These are phyloP conservation scores for Cercospora sesami DNA, from an alignment of 2,329 filamentous ascomycete species.

Conservation along the genomic window DNA sequence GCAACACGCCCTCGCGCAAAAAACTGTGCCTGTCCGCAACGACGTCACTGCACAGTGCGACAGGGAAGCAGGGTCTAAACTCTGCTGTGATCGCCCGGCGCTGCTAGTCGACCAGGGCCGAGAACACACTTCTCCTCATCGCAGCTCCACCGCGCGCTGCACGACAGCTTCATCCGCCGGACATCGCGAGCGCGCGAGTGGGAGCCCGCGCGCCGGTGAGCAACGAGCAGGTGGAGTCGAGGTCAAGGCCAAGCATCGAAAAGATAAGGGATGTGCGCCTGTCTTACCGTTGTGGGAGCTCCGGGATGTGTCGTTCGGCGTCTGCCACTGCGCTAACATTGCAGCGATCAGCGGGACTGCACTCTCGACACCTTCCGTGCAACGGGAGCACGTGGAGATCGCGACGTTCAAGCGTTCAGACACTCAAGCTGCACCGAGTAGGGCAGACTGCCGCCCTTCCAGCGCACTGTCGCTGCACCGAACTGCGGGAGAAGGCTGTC, in stretches of 20 bases:
- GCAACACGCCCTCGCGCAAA: not conserved
- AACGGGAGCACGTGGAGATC: conserved; percentile 18
- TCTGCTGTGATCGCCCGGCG: not conserved
- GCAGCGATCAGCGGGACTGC: conserved; percentile 17
- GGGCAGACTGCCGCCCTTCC: not conserved
- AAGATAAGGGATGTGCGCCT: not conserved
- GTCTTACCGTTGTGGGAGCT: conserved; percentile 1
- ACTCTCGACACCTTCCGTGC: not conserved
- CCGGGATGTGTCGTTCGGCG: conserved; percentile 5
- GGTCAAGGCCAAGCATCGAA: not conserved
- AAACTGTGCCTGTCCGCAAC: not conserved
- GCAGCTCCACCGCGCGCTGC: conserved; percentile 6
- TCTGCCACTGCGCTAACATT: conserved; percentile 6
- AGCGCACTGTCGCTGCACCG: not conserved
- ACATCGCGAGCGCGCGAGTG: not conserved
- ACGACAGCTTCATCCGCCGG: not conserved
- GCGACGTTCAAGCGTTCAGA: conserved; percentile 3
- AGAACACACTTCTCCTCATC: conserved; percentile 14
- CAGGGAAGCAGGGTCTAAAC: conserved; percentile 9
- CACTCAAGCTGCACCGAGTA: not conserved
- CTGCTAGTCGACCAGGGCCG: conserved; percentile 4
- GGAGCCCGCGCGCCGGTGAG: not conserved
- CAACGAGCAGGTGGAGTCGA: not conserved
- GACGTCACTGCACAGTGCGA: not conserved
- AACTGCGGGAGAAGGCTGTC: not conserved